A percentile compares a stretch with the other conserved stretches of the same genome.
Evolutionary conservation across 805 yeast species (phyloP).

Genomic region (Yamadazyma ubonensis): DNA sequence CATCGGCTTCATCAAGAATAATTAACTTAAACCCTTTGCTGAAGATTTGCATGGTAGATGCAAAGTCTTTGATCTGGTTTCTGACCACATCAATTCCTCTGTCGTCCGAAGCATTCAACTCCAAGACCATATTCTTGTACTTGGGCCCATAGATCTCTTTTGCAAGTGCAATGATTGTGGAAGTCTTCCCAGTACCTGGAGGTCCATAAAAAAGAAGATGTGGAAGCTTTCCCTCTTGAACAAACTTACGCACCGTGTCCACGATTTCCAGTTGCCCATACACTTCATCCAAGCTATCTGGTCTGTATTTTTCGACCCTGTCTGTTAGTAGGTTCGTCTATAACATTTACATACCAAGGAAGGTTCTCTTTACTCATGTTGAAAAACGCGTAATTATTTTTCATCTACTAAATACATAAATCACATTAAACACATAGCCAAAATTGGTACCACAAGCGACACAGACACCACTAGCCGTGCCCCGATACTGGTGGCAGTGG

Average conservation of each 20-base stretch:
- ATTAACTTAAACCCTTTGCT: slow-evolving; percentile 81
- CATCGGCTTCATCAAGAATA: slow-evolving; percentile 94
- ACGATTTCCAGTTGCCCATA: slow-evolving; percentile 90
- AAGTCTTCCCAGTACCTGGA: slow-evolving; percentile 91
- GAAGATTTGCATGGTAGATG: slow-evolving; percentile 92
- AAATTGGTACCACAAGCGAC: background rate
- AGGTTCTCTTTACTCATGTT: slow-evolving; percentile 41
- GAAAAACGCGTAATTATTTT: slow-evolving; percentile 4
- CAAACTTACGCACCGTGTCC: slow-evolving; percentile 79
- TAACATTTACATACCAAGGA: slow-evolving; percentile 63
- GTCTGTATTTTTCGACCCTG: slow-evolving; percentile 94
- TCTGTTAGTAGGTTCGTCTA: slow-evolving; percentile 18
- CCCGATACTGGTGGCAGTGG: slow-evolving; percentile 1
- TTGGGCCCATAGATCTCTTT: slow-evolving; percentile 78
- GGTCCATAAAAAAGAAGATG: slow-evolving; percentile 93
- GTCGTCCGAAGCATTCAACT: slow-evolving; percentile 89
- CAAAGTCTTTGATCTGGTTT: slow-evolving; percentile 94
- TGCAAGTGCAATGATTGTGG: slow-evolving; percentile 81
- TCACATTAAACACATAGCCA: background rate
- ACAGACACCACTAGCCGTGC: background rate
- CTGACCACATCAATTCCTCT: slow-evolving; percentile 98
- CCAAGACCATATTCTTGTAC: slow-evolving; percentile 86
- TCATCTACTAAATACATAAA: background rate
- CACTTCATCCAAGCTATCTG: slow-evolving; percentile 77
- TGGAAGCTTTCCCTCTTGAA: slow-evolving; percentile 79